Base-by-base conservation (phyloP, 164 flowering plant species). In the Kalanchoe fedtschenkoi region DNA sequence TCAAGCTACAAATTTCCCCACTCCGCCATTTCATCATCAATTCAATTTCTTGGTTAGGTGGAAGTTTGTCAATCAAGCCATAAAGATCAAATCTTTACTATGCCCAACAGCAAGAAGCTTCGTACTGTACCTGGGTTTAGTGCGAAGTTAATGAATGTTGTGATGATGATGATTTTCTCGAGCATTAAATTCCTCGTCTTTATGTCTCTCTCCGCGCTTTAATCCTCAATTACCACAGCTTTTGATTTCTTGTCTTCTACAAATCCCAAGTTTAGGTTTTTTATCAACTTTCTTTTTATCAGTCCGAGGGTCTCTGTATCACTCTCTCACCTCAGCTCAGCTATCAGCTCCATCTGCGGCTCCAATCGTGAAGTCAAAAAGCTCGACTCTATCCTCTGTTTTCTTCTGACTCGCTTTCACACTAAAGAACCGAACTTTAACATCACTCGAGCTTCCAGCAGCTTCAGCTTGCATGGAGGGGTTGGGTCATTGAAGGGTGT, bases 201-300 rank as follows among this genome's bases (percentile, higher is more conserved):
- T 24, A 3, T 19, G 22, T 60, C 34, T 62, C 9, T 30, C 29
- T 34, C 75, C 75, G 71, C 73, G 71, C 78, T 64, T 69, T 75
- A 58, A 66, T 62, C 34, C 66, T 58, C 7, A 61, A 62, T 54
- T 47, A 46, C 22, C 26, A 17, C 58, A 46, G 65, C 51, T 53
- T 53, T 30, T 22, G 28, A 41, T 46, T 42, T 61, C 53, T 59
- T 37, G 37, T 32, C 55, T 55, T 43, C 44, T 56, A 41, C 26
- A 33, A 21, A 46, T 51, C 54, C 65, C 24, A 7, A 17, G 59
- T 61, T 71, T 70, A 71, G 68, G 67, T 67, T 47, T 7, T 51
- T 21, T 61, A 16, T 10, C 3, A 35, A n/a, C 33, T 17, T 26
- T 54, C 19, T 63, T 53, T 44, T 47, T 34, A 17, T 43, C 32